Percentiles rank a stretch among this genome's conserved stretches.
These are phyloP conservation scores for Cutaneotrichosporon sp. DNA, from an alignment of 1,284 basidiomycete species.

Conservation along the genomic window DNA sequence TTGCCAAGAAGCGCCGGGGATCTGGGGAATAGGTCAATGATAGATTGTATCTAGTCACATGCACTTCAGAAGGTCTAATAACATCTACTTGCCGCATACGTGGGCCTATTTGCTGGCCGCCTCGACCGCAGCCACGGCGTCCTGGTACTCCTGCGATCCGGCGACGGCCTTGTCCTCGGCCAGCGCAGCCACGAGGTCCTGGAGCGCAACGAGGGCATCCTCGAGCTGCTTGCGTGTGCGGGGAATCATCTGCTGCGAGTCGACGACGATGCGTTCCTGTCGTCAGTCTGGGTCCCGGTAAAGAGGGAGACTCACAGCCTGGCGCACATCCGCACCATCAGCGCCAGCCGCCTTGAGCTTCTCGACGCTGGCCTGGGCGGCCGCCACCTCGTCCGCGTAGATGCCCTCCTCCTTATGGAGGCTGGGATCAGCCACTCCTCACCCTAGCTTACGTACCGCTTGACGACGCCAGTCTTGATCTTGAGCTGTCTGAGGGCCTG, in stretches of 20 bases:
- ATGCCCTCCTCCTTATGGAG: conserved; percentile 69
- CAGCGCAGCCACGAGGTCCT: conserved; percentile 60
- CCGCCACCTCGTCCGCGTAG: conserved; percentile 68
- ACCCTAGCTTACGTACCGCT: conserved; percentile 59
- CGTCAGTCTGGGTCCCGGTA: conserved; percentile 4
- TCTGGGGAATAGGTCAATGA: background rate
- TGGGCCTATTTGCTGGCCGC: conserved; percentile 25
- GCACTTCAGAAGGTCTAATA: background rate
- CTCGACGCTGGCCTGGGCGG: conserved; percentile 63
- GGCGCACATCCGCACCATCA: conserved; percentile 78
- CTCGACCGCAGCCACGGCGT: conserved; percentile 30
- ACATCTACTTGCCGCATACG: background rate
- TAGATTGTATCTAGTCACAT: background rate
- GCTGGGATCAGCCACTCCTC: conserved; percentile 50
- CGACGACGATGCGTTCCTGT: conserved; percentile 70
- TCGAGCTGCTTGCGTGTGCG: conserved; percentile 65
- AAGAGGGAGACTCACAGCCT: conserved; percentile 61
- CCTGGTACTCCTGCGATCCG: conserved; percentile 31
- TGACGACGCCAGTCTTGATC: conserved; percentile 72
- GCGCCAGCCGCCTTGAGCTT: conserved; percentile 63
- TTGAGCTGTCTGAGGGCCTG: conserved; percentile 62
- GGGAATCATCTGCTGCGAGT: conserved; percentile 75
- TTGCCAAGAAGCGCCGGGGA: conserved; percentile 17
- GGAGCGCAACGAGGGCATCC: conserved; percentile 64
- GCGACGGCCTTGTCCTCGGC: conserved; percentile 27